phyloP scores from a whole-genome alignment of 768 basidiomycete species.

The Lactifluus piperatus region DNA sequence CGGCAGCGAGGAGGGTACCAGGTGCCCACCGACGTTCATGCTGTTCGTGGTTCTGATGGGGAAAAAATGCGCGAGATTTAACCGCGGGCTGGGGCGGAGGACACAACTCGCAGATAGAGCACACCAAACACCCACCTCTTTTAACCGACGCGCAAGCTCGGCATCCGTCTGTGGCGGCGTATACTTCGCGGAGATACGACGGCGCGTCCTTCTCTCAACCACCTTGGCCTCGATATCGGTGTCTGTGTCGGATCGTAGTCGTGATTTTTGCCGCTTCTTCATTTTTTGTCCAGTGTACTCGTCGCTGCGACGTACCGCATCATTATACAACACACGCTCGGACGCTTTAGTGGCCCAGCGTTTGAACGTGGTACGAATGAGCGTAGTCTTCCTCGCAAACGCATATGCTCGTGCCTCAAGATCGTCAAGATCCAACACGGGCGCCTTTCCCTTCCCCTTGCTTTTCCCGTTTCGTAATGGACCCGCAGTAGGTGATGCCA shows the following conservation, averaged over 20 bases:
- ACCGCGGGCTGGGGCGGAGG: too few species aligned
- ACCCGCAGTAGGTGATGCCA: constrained; percentile 9
- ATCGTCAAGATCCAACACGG: background rate
- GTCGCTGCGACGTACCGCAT: constrained; percentile 53
- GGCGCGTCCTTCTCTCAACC: constrained; percentile 27
- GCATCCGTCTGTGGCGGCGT: constrained; percentile 51
- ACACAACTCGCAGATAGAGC: background rate
- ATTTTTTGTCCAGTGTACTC: constrained; percentile 44
- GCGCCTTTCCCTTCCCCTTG: constrained; percentile 15
- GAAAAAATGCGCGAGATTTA: background rate
- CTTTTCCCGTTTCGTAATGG: constrained; percentile 3
- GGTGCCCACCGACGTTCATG: constrained; percentile 66
- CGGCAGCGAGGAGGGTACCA: constrained; percentile 54
- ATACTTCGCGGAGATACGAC: constrained; percentile 36
- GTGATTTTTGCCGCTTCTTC: constrained; percentile 25
- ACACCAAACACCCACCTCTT: constrained; percentile 42
- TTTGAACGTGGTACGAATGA: constrained; percentile 6
- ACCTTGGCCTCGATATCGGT: constrained; percentile 19
- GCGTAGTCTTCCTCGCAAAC: background rate
- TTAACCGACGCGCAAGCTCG: constrained; percentile 53
- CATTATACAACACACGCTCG: constrained; percentile 22
- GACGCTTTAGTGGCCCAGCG: constrained; percentile 10
- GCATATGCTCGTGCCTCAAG: constrained; percentile 6
- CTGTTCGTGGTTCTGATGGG: constrained; percentile 56
- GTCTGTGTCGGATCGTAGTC: background rate